These are phyloP conservation scores for Clavispora carvajalis DNA, from an alignment of 805 yeast species.

Conservation along the genomic window DNA sequence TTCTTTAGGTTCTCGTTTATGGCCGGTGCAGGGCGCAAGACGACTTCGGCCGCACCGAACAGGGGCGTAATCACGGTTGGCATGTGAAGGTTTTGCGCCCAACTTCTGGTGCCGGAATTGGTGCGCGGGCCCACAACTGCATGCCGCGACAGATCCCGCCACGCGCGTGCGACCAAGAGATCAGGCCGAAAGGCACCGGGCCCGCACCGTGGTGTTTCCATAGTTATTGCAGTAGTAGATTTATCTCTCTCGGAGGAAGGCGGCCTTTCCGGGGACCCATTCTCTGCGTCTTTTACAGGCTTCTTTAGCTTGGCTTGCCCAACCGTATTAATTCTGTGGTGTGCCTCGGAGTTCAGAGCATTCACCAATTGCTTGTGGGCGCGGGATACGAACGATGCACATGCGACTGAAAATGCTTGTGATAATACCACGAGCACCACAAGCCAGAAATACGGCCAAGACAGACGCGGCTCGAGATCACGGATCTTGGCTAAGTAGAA, in stretches of 20 bases:
- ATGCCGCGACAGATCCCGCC: too few species aligned
- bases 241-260: too few species aligned
- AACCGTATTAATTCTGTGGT: too few species aligned
- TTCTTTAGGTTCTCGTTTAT: not conserved
- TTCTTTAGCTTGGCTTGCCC: too few species aligned
- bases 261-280: too few species aligned
- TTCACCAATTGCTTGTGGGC: not conserved
- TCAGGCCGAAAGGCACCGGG: too few species aligned
- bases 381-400: not conserved
- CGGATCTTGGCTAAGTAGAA: slow-evolving; percentile 6
- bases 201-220: too few species aligned
- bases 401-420: not conserved
- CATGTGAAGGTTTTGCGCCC: not conserved
- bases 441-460: too few species aligned
- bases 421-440: not conserved
- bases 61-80: not conserved
- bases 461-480: not conserved
- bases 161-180: too few species aligned
- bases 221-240: too few species aligned
- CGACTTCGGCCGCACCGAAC: not conserved
- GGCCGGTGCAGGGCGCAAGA: not conserved
- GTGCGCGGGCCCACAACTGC: not conserved
- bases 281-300: too few species aligned
- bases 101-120: not conserved
- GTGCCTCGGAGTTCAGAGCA: too few species aligned